Conservation (phyloP, 176 grass and related monocot genomes). For the Coix lacrymajobi region DNA sequence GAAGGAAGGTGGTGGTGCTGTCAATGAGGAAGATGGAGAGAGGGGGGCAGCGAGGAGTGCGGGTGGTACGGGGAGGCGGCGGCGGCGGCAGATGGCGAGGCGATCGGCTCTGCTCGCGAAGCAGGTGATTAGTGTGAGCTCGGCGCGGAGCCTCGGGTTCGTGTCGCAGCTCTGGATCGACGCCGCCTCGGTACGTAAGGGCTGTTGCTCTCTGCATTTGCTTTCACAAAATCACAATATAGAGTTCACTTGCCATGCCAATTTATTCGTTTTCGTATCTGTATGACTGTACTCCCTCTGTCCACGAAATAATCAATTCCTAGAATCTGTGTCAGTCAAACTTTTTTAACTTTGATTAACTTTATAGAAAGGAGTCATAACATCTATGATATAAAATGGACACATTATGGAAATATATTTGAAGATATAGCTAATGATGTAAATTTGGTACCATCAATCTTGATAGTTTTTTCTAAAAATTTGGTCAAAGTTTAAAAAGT, state of each 20-base stretch:
- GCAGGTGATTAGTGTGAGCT: slow-evolving; percentile 82
- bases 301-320: no score
- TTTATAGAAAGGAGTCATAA: no score
- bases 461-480: no score
- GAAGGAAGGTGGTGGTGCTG: slow-evolving; percentile 5
- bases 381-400: no score
- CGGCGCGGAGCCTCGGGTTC: slow-evolving; percentile 80
- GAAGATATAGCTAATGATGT: no score
- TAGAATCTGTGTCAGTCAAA: no score
- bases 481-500: no score
- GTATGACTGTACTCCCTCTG: no score
- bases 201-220: background rate
- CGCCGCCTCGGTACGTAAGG: slow-evolving; percentile 39
- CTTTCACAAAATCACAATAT: background rate
- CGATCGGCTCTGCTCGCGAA: slow-evolving; percentile 84
- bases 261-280: background rate
- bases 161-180: slow-evolving; percentile 97
- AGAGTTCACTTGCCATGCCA: background rate
- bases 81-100: slow-evolving; percentile 50
- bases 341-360: no score
- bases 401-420: no score
- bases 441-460: no score
- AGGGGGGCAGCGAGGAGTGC: slow-evolving; percentile 18
- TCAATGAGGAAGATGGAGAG: slow-evolving; percentile 12
- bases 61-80: background rate